Evolutionary conservation across 306 rosid genomes (phyloP).

Genomic region (Lathyrus oleraceus): DNA sequence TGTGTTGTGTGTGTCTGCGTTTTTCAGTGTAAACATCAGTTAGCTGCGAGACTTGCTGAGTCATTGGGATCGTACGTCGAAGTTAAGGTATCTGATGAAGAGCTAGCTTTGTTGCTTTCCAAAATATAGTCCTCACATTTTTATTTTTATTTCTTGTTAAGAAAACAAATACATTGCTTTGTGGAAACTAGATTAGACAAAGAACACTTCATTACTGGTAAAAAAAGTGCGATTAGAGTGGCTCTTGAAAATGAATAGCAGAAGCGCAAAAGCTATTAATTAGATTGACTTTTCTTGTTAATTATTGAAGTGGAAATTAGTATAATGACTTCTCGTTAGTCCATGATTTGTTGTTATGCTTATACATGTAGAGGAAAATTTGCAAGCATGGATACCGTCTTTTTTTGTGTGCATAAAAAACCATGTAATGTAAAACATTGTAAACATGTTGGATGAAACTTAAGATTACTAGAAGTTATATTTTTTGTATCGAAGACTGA

Average conservation of each 20-base stretch:
- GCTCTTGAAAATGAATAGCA: background rate
- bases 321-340: background rate
- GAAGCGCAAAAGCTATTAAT: background rate
- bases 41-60: conserved; percentile 84
- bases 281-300: background rate
- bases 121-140: conserved; percentile 27
- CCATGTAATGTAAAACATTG: background rate
- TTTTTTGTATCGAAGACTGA: conserved; percentile 27
- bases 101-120: conserved; percentile 69
- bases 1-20: background rate
- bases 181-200: background rate
- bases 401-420: conserved; percentile 18
- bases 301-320: background rate
- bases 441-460: conserved; percentile 2
- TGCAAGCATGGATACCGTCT: background rate
- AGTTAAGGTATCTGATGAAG: conserved; percentile 73
- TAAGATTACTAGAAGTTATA: background rate
- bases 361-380: background rate
- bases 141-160: background rate
- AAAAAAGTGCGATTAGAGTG: background rate
- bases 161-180: conserved; percentile 39
- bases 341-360: background rate
- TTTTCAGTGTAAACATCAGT: conserved; percentile 82
- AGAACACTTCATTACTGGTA: background rate
- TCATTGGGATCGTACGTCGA: conserved; percentile 68